A percentile compares a stretch with the other conserved stretches of the same genome.
Conservation (phyloP, 2,329 filamentous ascomycete species). For the Fusarium fracticaudum region DNA sequence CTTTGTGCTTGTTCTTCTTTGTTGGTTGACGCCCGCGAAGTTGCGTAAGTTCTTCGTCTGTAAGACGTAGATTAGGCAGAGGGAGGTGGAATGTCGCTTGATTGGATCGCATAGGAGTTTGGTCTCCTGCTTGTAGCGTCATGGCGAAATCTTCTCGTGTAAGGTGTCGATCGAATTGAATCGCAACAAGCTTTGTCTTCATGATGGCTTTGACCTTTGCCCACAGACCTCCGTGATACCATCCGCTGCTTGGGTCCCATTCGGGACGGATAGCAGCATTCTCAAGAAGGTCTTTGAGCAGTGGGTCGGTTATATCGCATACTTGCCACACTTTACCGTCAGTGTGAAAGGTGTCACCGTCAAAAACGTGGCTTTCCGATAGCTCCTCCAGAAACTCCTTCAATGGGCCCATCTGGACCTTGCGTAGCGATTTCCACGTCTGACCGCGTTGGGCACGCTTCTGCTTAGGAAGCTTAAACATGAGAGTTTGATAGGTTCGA, state of each 20-base stretch:
- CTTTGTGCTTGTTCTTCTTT: constrained; percentile 49
- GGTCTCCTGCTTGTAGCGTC: constrained; percentile 48
- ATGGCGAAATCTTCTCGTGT: constrained; percentile 50
- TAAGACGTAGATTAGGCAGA: constrained; percentile 49
- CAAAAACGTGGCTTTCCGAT: constrained; percentile 77
- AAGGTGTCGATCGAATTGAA: constrained; percentile 66
- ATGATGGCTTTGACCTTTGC: constrained; percentile 87
- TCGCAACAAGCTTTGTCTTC: constrained; percentile 82
- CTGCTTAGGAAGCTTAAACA: constrained; percentile 77
- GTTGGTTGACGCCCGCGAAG: constrained; percentile 49
- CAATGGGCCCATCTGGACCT: constrained; percentile 50
- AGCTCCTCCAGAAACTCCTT: constrained; percentile 53
- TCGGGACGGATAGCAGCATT: constrained; percentile 66
- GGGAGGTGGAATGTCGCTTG: constrained; percentile 48
- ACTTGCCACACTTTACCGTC: constrained; percentile 96
- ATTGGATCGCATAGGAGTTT: constrained; percentile 46
- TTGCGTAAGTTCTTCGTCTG: constrained; percentile 48
- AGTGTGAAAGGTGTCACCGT: constrained; percentile 76
- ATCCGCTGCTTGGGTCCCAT: constrained; percentile 77
- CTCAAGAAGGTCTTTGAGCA: constrained; percentile 73
- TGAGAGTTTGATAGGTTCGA: constrained; percentile 86
- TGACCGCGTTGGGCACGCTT: constrained; percentile 57
- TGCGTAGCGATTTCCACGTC: constrained; percentile 61
- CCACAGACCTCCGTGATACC: constrained; percentile 84
- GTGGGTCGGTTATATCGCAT: constrained; percentile 87